Conservation (phyloP, 345 rosid genomes). For the Microcos paniculata region DNA sequence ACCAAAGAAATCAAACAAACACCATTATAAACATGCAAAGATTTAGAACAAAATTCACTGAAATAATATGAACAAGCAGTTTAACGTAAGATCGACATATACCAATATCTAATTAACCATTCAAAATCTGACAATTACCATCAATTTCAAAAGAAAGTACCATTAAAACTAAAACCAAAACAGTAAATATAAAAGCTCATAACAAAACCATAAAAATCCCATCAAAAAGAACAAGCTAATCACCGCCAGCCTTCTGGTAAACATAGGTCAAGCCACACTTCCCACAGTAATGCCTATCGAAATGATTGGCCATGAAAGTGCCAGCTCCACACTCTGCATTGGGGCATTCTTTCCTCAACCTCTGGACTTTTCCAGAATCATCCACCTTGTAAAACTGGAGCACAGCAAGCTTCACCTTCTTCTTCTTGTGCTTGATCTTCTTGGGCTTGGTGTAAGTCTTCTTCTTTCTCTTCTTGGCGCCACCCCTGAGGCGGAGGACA, state of each 20-base stretch:
- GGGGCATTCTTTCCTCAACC: conserved; percentile 71
- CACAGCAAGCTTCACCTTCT: conserved; percentile 68
- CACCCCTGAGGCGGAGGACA: conserved; percentile 67
- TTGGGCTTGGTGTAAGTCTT: conserved; percentile 75
- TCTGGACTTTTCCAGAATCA: conserved; percentile 59
- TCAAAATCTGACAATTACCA: neutral
- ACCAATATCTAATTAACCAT: neutral
- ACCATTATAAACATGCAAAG: neutral
- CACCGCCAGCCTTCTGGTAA: conserved; percentile 57
- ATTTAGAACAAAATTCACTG: neutral
- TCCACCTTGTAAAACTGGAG: conserved; percentile 65
- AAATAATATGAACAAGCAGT: neutral
- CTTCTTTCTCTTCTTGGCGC: conserved; percentile 79
- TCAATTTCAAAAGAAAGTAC: neutral
- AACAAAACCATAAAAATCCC: neutral
- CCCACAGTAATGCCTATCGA: conserved; percentile 67
- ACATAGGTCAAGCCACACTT: conserved; percentile 67
- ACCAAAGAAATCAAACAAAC: neutral
- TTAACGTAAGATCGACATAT: neutral
- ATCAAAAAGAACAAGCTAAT: conserved; percentile 22
- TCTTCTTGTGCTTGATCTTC: conserved; percentile 68
- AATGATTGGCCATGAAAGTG: conserved; percentile 70
- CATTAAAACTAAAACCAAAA: conserved; percentile 1
- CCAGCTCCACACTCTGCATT: conserved; percentile 64
- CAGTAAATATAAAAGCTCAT: neutral